phyloP scores from a whole-genome alignment of 2,329 filamentous ascomycete species.

The Xylariaceae sp. region DNA sequence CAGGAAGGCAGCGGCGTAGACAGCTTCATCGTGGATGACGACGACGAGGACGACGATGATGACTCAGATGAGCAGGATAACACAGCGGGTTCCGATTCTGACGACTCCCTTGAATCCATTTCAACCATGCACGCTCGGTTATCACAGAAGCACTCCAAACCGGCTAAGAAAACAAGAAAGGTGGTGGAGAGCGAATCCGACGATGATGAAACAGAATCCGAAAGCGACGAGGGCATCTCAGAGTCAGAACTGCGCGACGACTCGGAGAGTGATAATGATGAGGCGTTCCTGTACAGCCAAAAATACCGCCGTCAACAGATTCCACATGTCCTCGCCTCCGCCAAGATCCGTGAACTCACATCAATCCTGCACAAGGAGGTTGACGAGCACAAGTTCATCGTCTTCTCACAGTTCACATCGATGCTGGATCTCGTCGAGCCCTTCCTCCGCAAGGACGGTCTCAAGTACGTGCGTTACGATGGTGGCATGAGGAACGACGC shows the following conservation, averaged over 20 bases:
- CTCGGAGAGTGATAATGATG: conserved; percentile 37
- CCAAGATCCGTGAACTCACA: conserved; percentile 85
- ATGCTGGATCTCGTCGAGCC: conserved; percentile 97
- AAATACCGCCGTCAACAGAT: conserved; percentile 36
- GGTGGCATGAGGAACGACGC: conserved; percentile 91
- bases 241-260: conserved; percentile 39
- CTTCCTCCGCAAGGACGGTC: conserved; percentile 68
- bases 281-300: conserved; percentile 30
- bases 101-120: conserved; percentile 28
- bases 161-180: conserved; percentile 17
- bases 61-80: conserved; percentile 27
- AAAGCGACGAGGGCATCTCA: conserved; percentile 33
- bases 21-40: conserved; percentile 53
- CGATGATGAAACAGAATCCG: conserved; percentile 23
- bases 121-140: conserved; percentile 25
- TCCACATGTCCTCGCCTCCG: conserved; percentile 61
- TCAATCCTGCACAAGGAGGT: conserved; percentile 75
- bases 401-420: conserved; percentile 96
- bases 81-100: conserved; percentile 29
- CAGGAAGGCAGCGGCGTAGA: conserved; percentile 47
- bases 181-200: conserved; percentile 25
- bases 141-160: conserved; percentile 11
- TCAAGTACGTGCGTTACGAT: conserved; percentile 85
- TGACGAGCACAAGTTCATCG: conserved; percentile 86
- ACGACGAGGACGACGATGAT: conserved; percentile 28